A percentile compares a stretch with the other conserved stretches of the same genome.
Evolutionary conservation across 1,284 basidiomycete species (phyloP).

Genomic region (Coniferiporia weirii): DNA sequence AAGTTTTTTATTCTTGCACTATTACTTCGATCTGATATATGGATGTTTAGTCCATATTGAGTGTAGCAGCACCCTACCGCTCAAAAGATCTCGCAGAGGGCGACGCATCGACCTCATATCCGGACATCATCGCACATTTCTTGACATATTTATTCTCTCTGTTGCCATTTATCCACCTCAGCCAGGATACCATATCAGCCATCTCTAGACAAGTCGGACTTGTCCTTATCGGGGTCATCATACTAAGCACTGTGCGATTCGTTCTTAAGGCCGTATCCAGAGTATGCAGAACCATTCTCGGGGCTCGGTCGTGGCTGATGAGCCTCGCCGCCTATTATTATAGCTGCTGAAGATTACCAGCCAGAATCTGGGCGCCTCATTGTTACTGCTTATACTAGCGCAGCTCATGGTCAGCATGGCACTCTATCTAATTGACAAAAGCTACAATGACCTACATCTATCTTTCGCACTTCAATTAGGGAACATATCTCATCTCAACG

Average conservation of each 20-base stretch:
- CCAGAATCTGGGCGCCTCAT: constrained; percentile 58
- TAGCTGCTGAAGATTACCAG: constrained; percentile 62
- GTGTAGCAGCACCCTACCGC: constrained; percentile 44
- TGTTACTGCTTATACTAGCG: constrained; percentile 68
- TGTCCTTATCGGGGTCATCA: constrained; percentile 64
- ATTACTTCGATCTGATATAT: neutral
- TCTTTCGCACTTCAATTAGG: constrained; percentile 34
- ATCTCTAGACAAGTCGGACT: constrained; percentile 65
- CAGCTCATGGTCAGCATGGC: constrained; percentile 63
- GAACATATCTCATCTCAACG: constrained; percentile 72
- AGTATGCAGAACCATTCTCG: constrained; percentile 34
- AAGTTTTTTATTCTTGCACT: constrained; percentile 27
- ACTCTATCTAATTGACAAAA: neutral
- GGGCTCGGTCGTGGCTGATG: neutral
- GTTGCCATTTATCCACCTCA: constrained; percentile 35
- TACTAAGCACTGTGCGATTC: constrained; percentile 60
- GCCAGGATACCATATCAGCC: constrained; percentile 38
- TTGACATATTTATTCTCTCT: constrained; percentile 49
- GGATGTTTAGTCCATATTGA: constrained; percentile 46
- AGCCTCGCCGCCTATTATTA: neutral
- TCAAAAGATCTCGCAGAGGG: constrained; percentile 25
- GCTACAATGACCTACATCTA: neutral
- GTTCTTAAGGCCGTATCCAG: constrained; percentile 62
- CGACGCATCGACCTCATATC: constrained; percentile 37
- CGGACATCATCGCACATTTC: constrained; percentile 56